Base-by-base conservation (phyloP, 2,329 filamentous ascomycete genomes). In the Colletotrichum sp. region DNA sequence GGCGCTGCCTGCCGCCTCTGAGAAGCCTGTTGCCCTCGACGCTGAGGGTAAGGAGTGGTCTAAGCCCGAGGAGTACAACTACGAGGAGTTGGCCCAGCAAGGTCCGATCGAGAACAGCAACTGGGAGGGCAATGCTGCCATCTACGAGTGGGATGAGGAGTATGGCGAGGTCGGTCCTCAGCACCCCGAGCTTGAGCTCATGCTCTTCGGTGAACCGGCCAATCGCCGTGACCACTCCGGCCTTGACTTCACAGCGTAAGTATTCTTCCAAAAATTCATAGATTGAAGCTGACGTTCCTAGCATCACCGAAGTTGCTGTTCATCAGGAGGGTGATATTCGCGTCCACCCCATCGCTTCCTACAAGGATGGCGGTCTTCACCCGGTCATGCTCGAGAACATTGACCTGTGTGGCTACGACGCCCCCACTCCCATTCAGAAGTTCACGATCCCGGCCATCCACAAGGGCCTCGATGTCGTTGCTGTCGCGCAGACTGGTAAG, bases 401-500 rank as follows among this genome's bases (percentile, higher is more conserved):
- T 55, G 82, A 91, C 76, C 88, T 96, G 4, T 93, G 92, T 77
- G 90, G 92, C 2, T 99, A 98, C 81, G 83, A 86, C 0, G 81
- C 85, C 1, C 95, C 96, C 0, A 99, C 97, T 0, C 95, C 96
- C 0, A 97, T 99, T 48, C 97, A 99, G 82, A 91, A 92, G 24
- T 98, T 95, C 83, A 93, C 92, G 6, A 91, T 99, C 34, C 96
- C 97, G 0, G 93, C 96, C 0, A 93, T 99, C 59, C 85, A 94
- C 26, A 87, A 90, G 66, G 94, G 94, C 2, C 88, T 94, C 79
- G 97, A 99, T 84, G 88, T 99, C 34, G 95, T 99, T 78, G 96
- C 93, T 4, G 92, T 97, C 80, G 96, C 97, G 10, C 96, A 99
- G 85, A 99, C 97, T 64, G 96, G 96, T 98, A 87, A 84, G 91